Evolutionary conservation across 768 basidiomycete genomes (phyloP).

Genomic region (Lepiota venenata): DNA sequence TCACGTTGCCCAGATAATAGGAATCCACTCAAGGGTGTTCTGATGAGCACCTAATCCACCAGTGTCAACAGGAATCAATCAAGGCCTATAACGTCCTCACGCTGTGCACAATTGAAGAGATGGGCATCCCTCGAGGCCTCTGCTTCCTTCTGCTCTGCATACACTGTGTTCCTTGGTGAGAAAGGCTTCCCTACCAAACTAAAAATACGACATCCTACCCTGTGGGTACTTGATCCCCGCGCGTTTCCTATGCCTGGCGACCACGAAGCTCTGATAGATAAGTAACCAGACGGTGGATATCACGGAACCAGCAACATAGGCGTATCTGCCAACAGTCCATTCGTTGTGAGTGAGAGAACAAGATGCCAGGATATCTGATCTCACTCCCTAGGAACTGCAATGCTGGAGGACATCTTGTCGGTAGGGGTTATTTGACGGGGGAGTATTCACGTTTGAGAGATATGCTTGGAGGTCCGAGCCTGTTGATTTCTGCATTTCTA

Average conservation of each 20-base stretch:
- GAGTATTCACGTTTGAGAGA: too few relatives aligned
- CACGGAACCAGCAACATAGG: constrained; percentile 48
- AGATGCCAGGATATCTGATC: too few relatives aligned
- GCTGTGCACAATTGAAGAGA: constrained; percentile 71
- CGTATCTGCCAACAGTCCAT: too few relatives aligned
- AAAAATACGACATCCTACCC: constrained; percentile 34
- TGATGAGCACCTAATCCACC: constrained; percentile 53
- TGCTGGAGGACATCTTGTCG: too few relatives aligned
- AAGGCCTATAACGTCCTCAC: constrained; percentile 29
- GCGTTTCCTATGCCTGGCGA: constrained; percentile 40
- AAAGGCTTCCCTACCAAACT: too few relatives aligned
- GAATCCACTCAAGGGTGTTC: constrained; percentile 53
- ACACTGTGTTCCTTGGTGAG: constrained; percentile 36
- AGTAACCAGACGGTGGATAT: constrained; percentile 50
- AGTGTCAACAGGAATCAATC: neutral
- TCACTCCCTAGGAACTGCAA: too few relatives aligned
- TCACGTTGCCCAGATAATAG: constrained; percentile 40
- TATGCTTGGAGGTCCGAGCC: too few relatives aligned
- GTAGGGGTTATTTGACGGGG: too few relatives aligned
- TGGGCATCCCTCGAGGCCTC: constrained; percentile 46
- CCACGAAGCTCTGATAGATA: constrained; percentile 40
- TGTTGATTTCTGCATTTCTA: too few relatives aligned
- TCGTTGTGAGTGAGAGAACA: too few relatives aligned
- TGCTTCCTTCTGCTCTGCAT: constrained; percentile 63
- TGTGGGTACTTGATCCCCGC: constrained; percentile 68